Evolutionary conservation across 768 basidiomycete species (phyloP), one percentile per base, ranked within the genome.

Genomic region (Crucibulum laeve): DNA sequence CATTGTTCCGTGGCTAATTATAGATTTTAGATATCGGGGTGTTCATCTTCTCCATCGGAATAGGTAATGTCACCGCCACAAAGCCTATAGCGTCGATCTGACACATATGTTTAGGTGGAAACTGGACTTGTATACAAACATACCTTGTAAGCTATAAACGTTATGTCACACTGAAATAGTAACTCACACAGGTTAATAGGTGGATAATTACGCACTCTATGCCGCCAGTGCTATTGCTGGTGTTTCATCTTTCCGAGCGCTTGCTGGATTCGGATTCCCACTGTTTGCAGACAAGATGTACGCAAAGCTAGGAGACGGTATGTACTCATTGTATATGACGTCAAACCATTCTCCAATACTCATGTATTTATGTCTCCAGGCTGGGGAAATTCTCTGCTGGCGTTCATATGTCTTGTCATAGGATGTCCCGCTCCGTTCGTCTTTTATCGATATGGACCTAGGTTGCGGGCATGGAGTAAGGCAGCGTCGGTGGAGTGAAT

Each of bases 131-230:
- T 33, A 74, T 80, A 23, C 77, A 80, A 50, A 74, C 76, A 10
- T 84, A 83, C 40, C 59, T 81, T 36, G 74, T 84, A 38, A 58
- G 74, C 45, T 67, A 64, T 48, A 61, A 15, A 69, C 35, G 10
- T 10, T 17, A 36, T 36, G n/a, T 30, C 10, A 10, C 8, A 10
- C 28, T 30, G n/a, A 8, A n/a, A 30, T 30, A 8, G 28, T 10
- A 30, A n/a, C 28, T 30, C 10, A 30, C n/a, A n/a, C n/a, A n/a
- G n/a, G 10, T 36, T 13, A 13, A 24, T 42, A 91, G 63, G 81
- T 91, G 40, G 88, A 91, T 62, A 87, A 82, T 53, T 92, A 92
- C 60, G 84, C 90, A 8, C 76, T 87, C 28, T 82, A 88, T 53
- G 74, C 77, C 7, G 75, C 78, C 13, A 78, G 73, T 25, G 74